Evolutionary conservation across 805 yeast species (phyloP).

Genomic region (Kodamaea fukazawae): DNA sequence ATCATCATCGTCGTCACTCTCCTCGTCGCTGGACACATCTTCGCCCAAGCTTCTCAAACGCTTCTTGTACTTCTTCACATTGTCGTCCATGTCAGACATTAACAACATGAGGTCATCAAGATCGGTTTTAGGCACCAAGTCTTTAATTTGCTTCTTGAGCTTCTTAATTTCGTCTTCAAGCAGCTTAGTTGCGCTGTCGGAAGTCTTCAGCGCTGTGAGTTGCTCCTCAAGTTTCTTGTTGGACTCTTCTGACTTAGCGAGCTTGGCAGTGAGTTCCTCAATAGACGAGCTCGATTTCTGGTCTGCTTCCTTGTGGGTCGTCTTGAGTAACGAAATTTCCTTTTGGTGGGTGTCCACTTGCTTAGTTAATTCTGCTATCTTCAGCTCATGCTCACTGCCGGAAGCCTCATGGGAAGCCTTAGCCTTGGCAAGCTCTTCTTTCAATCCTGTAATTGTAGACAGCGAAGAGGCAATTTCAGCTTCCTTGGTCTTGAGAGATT

Average conservation of each 20-base stretch:
- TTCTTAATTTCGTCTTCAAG: slow-evolving; percentile 9
- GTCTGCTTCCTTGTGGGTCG: no score
- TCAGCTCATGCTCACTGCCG: no score
- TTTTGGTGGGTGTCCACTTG: no score
- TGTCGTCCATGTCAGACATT: slow-evolving; percentile 74
- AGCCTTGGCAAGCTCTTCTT: no score
- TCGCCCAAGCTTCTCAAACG: slow-evolving; percentile 53
- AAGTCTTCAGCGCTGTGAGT: not conserved
- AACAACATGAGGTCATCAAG: slow-evolving; percentile 74
- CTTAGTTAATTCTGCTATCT: no score
- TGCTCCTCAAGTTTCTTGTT: not conserved
- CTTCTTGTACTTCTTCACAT: slow-evolving; percentile 54
- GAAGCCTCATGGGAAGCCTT: no score
- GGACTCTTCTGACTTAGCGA: not conserved
- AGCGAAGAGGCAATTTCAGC: no score
- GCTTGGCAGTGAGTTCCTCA: not conserved
- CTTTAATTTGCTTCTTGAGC: slow-evolving; percentile 14
- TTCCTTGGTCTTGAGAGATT: slow-evolving; percentile 1
- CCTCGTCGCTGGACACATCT: slow-evolving; percentile 69
- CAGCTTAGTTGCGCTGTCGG: not conserved
- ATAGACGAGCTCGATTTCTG: no score
- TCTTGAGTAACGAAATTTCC: no score
- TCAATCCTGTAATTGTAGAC: no score
- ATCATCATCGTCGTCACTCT: slow-evolving; percentile 61
- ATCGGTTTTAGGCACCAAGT: slow-evolving; percentile 48